Percentiles rank a stretch among this genome's conserved stretches.
Evolutionary conservation across 164 flowering plant genomes (phyloP).

Genomic region (Warburgia ugandensis): DNA sequence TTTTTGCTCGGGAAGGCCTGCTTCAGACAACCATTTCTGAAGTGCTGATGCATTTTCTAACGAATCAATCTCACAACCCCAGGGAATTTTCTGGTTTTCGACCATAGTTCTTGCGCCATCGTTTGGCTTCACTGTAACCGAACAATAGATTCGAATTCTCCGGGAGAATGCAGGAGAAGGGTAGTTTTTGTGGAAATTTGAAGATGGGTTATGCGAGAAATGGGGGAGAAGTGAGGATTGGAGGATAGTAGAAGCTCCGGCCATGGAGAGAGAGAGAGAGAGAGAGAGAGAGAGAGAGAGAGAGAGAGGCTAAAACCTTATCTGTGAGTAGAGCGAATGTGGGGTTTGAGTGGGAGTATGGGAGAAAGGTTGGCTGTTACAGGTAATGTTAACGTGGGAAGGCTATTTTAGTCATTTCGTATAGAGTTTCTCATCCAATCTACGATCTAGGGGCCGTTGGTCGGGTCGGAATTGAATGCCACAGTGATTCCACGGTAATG

Average conservation of each 20-base stretch:
- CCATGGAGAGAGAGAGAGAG: conserved; percentile 27
- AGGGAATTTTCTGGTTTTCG: conserved; percentile 29
- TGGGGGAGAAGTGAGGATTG: conserved; percentile 24
- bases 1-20: conserved; percentile 81
- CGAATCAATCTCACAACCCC: conserved; percentile 93
- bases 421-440: no score
- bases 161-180: neutral
- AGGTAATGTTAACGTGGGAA: no score
- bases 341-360: conserved; percentile 5
- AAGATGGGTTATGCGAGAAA: conserved; percentile 18
- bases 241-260: conserved; percentile 43
- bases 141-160: conserved; percentile 31
- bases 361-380: no score
- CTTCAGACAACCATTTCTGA: conserved; percentile 67
- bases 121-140: conserved; percentile 32
- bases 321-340: conserved; percentile 11
- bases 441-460: no score
- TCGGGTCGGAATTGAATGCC: no score
- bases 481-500: no score
- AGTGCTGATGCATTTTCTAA: conserved; percentile 64
- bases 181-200: conserved; percentile 9
- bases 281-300: no score
- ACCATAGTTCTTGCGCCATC: conserved; percentile 9
- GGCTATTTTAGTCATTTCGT: no score
- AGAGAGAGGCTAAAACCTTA: no score